A percentile compares a stretch with the other conserved stretches of the same genome.
phyloP scores from a whole-genome alignment of 2,329 filamentous ascomycete genomes.

The Trichoderma koningii region DNA sequence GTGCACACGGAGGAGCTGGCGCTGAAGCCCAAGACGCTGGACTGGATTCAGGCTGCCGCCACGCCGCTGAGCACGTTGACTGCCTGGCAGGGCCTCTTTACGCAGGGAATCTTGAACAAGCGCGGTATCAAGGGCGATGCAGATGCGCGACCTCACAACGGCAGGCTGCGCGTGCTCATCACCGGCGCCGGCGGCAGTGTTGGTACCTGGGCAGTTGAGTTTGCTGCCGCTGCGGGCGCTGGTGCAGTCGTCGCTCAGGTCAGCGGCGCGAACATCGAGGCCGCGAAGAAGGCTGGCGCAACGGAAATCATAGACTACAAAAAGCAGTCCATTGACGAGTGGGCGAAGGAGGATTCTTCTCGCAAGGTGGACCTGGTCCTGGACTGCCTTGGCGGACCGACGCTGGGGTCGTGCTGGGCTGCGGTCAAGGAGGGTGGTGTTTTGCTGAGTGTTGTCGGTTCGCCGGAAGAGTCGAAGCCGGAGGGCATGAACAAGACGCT shows the following conservation, averaged over 20 bases:
- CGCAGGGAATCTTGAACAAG: conserved; percentile 39
- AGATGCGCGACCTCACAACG: conserved; percentile 35
- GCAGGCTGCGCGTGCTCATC: conserved; percentile 40
- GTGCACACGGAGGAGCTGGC: conserved; percentile 40
- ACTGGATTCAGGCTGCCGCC: conserved; percentile 42
- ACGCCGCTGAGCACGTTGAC: conserved; percentile 46
- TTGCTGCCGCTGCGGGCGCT: conserved; percentile 42
- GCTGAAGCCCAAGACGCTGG: conserved; percentile 38
- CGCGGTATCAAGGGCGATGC: conserved; percentile 36
- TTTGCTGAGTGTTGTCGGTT: conserved; percentile 40
- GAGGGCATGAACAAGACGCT: conserved; percentile 36
- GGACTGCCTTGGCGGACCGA: conserved; percentile 43
- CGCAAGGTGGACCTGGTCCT: conserved; percentile 41
- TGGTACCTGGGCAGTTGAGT: conserved; percentile 45
- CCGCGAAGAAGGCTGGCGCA: conserved; percentile 40
- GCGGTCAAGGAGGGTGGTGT: conserved; percentile 41
- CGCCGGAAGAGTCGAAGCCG: conserved; percentile 38
- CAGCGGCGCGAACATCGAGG: conserved; percentile 36
- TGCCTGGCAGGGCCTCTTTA: conserved; percentile 46
- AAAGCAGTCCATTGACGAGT: conserved; percentile 36
- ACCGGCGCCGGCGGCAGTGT: conserved; percentile 46
- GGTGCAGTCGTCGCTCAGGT: conserved; percentile 42
- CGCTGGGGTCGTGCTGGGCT: conserved; percentile 39
- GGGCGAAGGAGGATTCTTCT: conserved; percentile 36
- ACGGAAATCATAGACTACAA: conserved; percentile 44